Conservation (phyloP, 257 asterid genomes). For the Agastache rugosa region DNA sequence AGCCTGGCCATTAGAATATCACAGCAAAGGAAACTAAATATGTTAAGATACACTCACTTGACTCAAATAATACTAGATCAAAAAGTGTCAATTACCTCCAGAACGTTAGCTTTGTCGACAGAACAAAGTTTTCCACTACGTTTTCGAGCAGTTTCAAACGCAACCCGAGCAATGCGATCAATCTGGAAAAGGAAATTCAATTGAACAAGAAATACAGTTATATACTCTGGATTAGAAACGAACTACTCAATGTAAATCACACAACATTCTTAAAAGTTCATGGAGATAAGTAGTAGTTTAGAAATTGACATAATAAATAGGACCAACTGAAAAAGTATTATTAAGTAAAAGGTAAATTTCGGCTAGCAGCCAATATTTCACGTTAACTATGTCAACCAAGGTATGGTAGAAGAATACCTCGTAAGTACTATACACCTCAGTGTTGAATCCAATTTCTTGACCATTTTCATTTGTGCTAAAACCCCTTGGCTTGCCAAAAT, state of each 20-base stretch:
- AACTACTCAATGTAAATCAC: constrained; percentile 3
- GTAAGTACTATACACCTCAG: constrained; percentile 82
- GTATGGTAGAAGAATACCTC: constrained; percentile 59
- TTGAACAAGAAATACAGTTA: constrained; percentile 17
- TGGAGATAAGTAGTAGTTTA: not conserved
- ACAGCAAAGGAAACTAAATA: constrained; percentile 22
- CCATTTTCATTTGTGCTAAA: constrained; percentile 76
- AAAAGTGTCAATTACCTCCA: constrained; percentile 65
- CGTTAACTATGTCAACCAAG: not conserved
- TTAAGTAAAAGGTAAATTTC: too few species aligned
- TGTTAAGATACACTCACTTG: not conserved
- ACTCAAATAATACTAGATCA: not conserved
- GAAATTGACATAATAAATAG: not conserved
- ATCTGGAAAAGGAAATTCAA: constrained; percentile 57
- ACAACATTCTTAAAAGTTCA: constrained; percentile 6
- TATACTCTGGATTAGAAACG: constrained; percentile 16
- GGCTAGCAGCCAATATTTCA: not conserved
- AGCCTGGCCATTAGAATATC: constrained; percentile 57
- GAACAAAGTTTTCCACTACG: constrained; percentile 92
- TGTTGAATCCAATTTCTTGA: constrained; percentile 90
- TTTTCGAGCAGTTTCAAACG: constrained; percentile 93
- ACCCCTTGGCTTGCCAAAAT: constrained; percentile 98
- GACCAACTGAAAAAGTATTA: not conserved
- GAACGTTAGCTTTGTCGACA: constrained; percentile 97
- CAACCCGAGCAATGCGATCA: constrained; percentile 95